These are phyloP conservation scores for Avena eriantha DNA, from an alignment of 176 grass and related monocot species.

Conservation along the genomic window DNA sequence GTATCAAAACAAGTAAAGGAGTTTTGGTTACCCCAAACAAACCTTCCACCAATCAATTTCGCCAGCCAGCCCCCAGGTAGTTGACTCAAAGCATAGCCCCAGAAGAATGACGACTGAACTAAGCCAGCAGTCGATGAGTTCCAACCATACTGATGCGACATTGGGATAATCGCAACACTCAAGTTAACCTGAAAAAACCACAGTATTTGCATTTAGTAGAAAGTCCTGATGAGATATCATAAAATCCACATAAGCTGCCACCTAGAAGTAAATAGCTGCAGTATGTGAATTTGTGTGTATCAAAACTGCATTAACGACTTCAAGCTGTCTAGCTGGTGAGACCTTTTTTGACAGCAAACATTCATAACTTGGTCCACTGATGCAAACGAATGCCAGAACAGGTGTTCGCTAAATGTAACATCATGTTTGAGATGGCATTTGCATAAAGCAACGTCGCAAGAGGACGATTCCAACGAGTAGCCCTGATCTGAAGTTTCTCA, in stretches of 20 bases:
- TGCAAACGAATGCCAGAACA: slow-evolving; percentile 4
- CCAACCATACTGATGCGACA: slow-evolving; percentile 98
- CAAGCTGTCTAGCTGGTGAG: neutral
- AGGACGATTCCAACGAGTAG: neutral
- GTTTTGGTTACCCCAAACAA: slow-evolving; percentile 68
- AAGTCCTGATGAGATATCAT: neutral
- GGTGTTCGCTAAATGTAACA: neutral
- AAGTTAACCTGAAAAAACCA: slow-evolving; percentile 88
- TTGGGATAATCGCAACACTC: slow-evolving; percentile 93
- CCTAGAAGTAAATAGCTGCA: slow-evolving; percentile 3
- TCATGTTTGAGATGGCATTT: neutral
- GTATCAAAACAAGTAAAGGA: slow-evolving; percentile 15
- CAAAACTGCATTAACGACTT: slow-evolving; percentile 12
- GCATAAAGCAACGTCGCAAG: slow-evolving; percentile 6
- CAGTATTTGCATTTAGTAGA: slow-evolving; percentile 30
- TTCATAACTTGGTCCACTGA: neutral
- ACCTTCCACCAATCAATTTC: slow-evolving; percentile 97
- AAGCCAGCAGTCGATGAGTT: slow-evolving; percentile 92
- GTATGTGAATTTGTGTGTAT: neutral
- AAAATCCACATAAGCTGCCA: neutral
- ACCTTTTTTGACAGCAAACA: neutral
- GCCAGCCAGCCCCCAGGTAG: slow-evolving; percentile 89
- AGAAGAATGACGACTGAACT: slow-evolving; percentile 98
- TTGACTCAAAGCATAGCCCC: slow-evolving; percentile 95
- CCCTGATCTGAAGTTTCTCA: slow-evolving; percentile 10